Base-by-base conservation (phyloP, 495 filamentous ascomycete genomes). In the Mytilinidion resinicola region DNA sequence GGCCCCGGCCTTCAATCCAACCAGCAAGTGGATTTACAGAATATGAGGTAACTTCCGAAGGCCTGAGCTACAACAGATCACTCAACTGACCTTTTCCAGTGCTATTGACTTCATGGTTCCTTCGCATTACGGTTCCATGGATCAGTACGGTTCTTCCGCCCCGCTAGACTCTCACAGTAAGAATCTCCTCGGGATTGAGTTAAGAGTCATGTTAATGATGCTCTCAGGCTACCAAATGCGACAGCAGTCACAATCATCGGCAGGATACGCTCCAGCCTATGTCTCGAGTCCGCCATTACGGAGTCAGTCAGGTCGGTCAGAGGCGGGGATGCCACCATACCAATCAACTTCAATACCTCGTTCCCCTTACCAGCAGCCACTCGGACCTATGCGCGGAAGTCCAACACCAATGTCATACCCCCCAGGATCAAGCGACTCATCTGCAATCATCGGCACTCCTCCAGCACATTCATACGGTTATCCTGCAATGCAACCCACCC, bases 21-120 rank as follows among this genome's bases (percentile, higher is more conserved):
- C 47, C 56, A 52, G 2, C 57, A 55, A 15, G 48, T 63, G 14
- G 64, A 63, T 35, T 39, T 63, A 41, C 64, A 63, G 59, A 60
- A 67, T 57, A 67, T 67, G 64, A 67, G 64, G 64, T 63, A 59
- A 25, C 19, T 33, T 17, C 55, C 25, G 34, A 6, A 30, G 25
- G 25, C 25, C 2, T 30, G 25, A 30, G 25, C 3, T 30, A 6
- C 25, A 30, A 6, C 25, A 30, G 25, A 30, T 30, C 25, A 2
- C 25, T 30, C 25, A 30, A 30, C 25, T 21, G 62, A 15, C 14
- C 15, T 21, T 14, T 36, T 5, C 4, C 41, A 67, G 64, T 60
- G 57, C 56, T 39, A 55, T 67, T 60, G 60, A 50, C 20, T 63
- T 63, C 43, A 63, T 63, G 49, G 42, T 50, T 56, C 64, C 64